A percentile compares a stretch with the other conserved stretches of the same genome.
These are phyloP conservation scores for Phaeoacremonium minimum DNA, from an alignment of 2,329 filamentous ascomycete genomes.

Conservation along the genomic window DNA sequence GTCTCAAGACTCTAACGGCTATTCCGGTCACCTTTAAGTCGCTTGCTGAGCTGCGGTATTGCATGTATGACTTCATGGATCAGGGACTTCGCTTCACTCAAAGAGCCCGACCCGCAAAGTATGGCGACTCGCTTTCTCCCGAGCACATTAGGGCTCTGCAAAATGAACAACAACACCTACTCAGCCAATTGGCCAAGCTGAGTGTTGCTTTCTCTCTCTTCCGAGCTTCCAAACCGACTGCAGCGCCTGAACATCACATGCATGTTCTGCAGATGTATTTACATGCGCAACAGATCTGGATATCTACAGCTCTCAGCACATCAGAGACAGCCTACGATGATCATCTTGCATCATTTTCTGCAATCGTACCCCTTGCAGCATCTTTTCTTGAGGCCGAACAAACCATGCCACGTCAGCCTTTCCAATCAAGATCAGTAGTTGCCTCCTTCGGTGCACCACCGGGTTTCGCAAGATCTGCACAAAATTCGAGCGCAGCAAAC, in stretches of 20 bases:
- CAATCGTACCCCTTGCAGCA: conserved; percentile 27
- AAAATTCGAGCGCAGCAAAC: too few species aligned
- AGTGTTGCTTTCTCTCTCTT: conserved; percentile 24
- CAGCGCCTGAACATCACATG: conserved; percentile 11
- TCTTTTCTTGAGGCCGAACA: conserved; percentile 14
- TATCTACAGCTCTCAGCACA: conserved; percentile 22
- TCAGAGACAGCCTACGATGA: conserved; percentile 24
- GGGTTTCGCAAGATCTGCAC: conserved; percentile 2
- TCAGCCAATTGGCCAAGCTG: conserved; percentile 22
- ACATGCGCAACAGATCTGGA: conserved; percentile 23
- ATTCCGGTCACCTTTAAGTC: conserved; percentile 28
- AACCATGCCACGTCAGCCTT: conserved; percentile 1
- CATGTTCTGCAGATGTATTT: conserved; percentile 29
- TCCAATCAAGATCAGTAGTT: conserved; percentile 9
- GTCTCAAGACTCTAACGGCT: conserved; percentile 23
- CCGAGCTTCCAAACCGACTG: conserved; percentile 15
- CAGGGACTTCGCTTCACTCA: conserved; percentile 30
- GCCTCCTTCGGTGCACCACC: conserved; percentile 3
- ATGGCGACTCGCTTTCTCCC: conserved; percentile 15
- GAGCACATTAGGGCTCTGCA: conserved; percentile 20
- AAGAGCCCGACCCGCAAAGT: conserved; percentile 17
- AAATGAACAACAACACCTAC: conserved; percentile 24
- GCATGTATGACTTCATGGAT: conserved; percentile 34
- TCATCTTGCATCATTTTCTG: conserved; percentile 23
- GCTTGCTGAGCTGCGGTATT: conserved; percentile 20